phyloP scores from a whole-genome alignment of 2,329 filamentous ascomycete genomes.

The Epichloe uncinata region DNA sequence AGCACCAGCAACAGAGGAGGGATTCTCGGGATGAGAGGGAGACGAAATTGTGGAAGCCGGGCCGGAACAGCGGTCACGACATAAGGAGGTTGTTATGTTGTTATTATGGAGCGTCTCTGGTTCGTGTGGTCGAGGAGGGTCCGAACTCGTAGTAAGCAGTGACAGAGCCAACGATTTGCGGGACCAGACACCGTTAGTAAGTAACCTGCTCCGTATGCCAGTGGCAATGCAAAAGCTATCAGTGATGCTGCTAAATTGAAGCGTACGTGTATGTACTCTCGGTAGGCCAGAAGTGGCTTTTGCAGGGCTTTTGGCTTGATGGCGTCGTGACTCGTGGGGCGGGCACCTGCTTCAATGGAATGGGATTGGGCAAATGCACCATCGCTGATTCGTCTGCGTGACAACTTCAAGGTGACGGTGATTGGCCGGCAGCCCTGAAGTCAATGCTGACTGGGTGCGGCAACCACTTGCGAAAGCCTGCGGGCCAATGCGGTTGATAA shows the following conservation, averaged over 20 bases:
- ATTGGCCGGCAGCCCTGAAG: background rate
- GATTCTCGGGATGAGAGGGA: conserved; percentile 16
- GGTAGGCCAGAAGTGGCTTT: background rate
- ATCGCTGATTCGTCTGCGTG: background rate
- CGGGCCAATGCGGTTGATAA: background rate
- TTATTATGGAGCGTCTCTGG: conserved; percentile 1
- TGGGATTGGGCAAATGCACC: background rate
- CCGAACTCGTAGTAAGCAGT: background rate
- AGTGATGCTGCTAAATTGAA: background rate
- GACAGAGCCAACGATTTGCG: background rate
- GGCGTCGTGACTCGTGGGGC: no score
- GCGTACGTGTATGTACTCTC: no score
- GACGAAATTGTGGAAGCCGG: conserved; percentile 22
- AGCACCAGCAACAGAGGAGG: conserved; percentile 26
- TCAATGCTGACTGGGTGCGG: no score
- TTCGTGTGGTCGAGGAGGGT: conserved; percentile 1
- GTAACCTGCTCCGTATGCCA: background rate
- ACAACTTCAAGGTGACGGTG: background rate
- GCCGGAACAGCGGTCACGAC: background rate
- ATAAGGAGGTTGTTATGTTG: background rate
- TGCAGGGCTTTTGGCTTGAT: no score
- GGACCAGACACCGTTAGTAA: background rate
- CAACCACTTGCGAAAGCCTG: background rate
- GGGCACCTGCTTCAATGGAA: no score
- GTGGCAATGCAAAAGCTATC: background rate